Percentiles rank a stretch among this genome's conserved stretches.
Evolutionary conservation across 331 rosid species (phyloP).

Genomic region (Quercus lobata): DNA sequence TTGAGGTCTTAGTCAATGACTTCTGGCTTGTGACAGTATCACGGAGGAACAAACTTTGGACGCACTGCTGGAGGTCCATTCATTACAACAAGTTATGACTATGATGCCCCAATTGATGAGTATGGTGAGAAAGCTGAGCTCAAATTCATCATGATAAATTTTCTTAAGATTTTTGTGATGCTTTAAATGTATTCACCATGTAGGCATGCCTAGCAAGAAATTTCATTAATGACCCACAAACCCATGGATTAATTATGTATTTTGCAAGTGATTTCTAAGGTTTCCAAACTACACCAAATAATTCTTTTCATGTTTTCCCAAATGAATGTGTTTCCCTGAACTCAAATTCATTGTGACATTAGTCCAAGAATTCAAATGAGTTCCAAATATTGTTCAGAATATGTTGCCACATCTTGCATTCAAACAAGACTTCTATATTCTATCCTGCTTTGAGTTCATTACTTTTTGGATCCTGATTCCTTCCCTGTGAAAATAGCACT

Average conservation of each 20-base stretch:
- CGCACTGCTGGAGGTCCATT: constrained; percentile 98
- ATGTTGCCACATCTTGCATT: neutral
- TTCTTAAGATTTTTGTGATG: neutral
- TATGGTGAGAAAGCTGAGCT: constrained; percentile 55
- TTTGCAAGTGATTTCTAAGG: neutral
- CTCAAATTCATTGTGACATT: neutral
- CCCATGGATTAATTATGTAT: neutral
- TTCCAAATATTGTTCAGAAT: neutral
- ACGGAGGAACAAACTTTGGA: constrained; percentile 99
- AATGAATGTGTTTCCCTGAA: neutral
- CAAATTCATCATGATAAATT: neutral
- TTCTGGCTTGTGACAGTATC: constrained; percentile 58
- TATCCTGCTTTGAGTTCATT: neutral
- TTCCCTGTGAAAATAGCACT: neutral
- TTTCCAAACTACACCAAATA: neutral
- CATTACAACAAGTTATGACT: constrained; percentile 89
- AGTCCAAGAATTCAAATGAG: neutral
- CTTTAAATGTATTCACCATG: neutral
- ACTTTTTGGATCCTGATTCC: neutral
- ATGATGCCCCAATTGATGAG: constrained; percentile 97
- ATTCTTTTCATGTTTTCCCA: neutral
- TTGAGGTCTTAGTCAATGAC: constrained; percentile 7
- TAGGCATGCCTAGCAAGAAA: neutral
- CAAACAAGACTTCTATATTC: neutral
- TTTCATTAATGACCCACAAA: neutral